These are phyloP conservation scores for Ascochyta lentis DNA, from an alignment of 2,329 filamentous ascomycete species.

Conservation along the genomic window DNA sequence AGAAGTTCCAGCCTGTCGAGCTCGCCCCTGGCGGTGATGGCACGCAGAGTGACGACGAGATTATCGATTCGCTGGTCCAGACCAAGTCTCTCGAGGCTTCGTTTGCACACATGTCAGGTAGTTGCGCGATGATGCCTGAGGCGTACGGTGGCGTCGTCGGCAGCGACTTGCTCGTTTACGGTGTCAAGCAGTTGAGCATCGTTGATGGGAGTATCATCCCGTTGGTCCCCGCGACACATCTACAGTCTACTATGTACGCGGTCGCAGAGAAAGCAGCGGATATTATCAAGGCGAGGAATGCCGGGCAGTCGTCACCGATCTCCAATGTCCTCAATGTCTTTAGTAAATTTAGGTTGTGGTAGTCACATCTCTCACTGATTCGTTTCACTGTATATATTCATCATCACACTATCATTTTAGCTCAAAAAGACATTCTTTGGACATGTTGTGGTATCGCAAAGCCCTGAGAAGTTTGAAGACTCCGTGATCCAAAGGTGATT, in stretches of 20 bases:
- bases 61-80: constrained; percentile 23
- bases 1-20: constrained; percentile 43
- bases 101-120: constrained; percentile 38
- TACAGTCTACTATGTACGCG: constrained; percentile 42
- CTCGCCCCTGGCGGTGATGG: constrained; percentile 30
- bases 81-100: constrained; percentile 24
- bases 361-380: neutral
- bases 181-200: constrained; percentile 34
- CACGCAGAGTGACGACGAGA: constrained; percentile 32
- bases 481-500: too few species aligned
- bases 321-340: neutral
- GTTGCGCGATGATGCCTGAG: constrained; percentile 40
- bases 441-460: too few species aligned
- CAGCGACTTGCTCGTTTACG: constrained; percentile 33
- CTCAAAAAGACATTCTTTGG: too few species aligned
- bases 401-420: neutral
- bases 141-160: constrained; percentile 36
- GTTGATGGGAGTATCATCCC: constrained; percentile 43
- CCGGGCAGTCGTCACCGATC: neutral
- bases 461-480: too few species aligned
- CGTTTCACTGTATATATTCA: constrained; percentile 6
- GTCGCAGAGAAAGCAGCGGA: constrained; percentile 44
- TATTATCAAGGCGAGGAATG: constrained; percentile 33
- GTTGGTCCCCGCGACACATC: constrained; percentile 37
- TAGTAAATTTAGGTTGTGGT: neutral